Evolutionary conservation across 2,329 filamentous ascomycete species (phyloP).

Genomic region (Verticillium tricorpus): DNA sequence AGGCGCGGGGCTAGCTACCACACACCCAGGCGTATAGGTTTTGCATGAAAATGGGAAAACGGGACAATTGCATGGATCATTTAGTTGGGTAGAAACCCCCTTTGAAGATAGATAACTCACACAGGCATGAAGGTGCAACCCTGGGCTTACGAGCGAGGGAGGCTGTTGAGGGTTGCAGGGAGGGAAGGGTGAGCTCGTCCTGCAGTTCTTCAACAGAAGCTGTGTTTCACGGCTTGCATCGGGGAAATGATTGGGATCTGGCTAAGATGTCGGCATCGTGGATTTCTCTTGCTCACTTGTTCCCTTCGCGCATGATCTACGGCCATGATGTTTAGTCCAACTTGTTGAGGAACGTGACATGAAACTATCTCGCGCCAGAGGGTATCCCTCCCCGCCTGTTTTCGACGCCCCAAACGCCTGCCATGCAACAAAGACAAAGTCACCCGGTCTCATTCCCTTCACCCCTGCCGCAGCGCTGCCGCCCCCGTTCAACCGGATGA

Average conservation of each 20-base stretch:
- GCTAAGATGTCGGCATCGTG: not conserved
- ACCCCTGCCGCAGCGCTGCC: not conserved
- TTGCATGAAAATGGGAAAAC: not conserved
- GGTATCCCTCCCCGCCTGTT: not conserved
- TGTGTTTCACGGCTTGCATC: not conserved
- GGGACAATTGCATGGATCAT: not conserved
- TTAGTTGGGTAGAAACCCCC: not conserved
- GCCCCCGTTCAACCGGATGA: slow-evolving; percentile 37
- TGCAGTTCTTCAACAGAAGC: not conserved
- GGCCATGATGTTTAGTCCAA: not conserved
- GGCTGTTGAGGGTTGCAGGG: not conserved
- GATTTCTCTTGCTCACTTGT: not conserved
- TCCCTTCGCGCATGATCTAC: not conserved
- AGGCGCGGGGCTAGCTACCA: slow-evolving; percentile 8
- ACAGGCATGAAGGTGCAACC: slow-evolving; percentile 1
- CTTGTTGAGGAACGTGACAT: not conserved
- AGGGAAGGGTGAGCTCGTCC: not conserved
- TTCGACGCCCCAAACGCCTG: slow-evolving; percentile 4
- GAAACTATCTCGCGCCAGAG: not conserved
- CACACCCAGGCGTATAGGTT: not conserved
- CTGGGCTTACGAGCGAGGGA: not conserved
- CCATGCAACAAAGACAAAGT: slow-evolving; percentile 1
- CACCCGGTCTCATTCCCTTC: not conserved
- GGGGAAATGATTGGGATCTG: not conserved
- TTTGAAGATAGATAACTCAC: not conserved